These are phyloP conservation scores for Wickerhamiella australiensis DNA, from an alignment of 805 yeast genomes.

Conservation along the genomic window DNA sequence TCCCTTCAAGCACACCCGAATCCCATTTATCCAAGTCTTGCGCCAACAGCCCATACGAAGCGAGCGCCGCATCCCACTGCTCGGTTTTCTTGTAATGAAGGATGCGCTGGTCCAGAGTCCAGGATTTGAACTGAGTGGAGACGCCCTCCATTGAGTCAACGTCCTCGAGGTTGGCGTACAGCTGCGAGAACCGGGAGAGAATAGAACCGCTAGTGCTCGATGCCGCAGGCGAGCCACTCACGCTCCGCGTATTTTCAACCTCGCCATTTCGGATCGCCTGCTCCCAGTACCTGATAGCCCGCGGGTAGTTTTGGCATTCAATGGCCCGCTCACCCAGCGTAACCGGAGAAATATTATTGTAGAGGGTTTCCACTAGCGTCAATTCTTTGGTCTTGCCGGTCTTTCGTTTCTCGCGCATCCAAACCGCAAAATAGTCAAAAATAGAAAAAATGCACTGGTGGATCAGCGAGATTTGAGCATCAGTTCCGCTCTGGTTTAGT, in stretches of 20 bases:
- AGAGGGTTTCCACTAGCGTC: slow-evolving; percentile 13
- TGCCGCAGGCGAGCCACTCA: no score
- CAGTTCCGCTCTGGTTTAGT: slow-evolving; percentile 36
- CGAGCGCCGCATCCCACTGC: slow-evolving; percentile 78
- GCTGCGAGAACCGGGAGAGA: slow-evolving; percentile 1
- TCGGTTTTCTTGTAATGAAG: slow-evolving; percentile 73
- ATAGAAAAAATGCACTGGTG: slow-evolving; percentile 66
- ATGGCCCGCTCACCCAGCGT: slow-evolving; percentile 66
- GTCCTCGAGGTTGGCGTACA: slow-evolving; percentile 60
- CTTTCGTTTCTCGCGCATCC: slow-evolving; percentile 34
- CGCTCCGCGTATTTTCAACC: no score
- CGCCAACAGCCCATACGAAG: slow-evolving; percentile 62
- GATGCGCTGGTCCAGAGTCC: slow-evolving; percentile 61
- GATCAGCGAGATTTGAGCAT: slow-evolving; percentile 49
- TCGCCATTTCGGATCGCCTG: slow-evolving; percentile 43
- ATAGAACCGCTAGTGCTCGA: neutral
- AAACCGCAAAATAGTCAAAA: slow-evolving; percentile 71
- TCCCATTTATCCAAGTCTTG: slow-evolving; percentile 29
- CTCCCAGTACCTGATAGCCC: slow-evolving; percentile 78
- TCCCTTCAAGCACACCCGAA: slow-evolving; percentile 35
- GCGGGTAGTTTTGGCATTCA: slow-evolving; percentile 73
- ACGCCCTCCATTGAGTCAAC: slow-evolving; percentile 84
- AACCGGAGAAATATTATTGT: slow-evolving; percentile 42
- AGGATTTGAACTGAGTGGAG: slow-evolving; percentile 51
- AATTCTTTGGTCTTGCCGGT: slow-evolving; percentile 13